These are phyloP conservation scores for Nitzschia palea DNA, from an alignment of 108 stramenopile species.

Conservation along the genomic window DNA sequence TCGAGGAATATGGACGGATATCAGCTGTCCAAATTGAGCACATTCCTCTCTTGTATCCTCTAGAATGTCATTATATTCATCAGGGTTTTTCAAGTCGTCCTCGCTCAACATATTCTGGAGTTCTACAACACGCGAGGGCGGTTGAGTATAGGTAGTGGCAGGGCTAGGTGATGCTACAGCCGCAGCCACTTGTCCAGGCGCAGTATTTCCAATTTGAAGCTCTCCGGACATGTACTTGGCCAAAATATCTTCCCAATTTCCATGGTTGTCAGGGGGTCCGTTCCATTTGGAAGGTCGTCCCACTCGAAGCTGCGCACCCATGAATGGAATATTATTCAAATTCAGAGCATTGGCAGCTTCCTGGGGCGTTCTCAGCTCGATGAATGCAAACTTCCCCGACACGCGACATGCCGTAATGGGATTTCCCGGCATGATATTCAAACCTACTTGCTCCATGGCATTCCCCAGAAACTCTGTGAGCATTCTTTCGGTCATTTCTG, in stretches of 20 bases:
- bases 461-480: constrained; percentile 83
- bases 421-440: constrained; percentile 79
- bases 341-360: constrained; percentile 91
- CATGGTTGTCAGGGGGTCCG: constrained; percentile 82
- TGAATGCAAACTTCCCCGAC: constrained; percentile 92
- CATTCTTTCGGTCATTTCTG: constrained; percentile 91
- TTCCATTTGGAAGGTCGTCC: constrained; percentile 91
- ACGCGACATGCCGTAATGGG: constrained; percentile 86
- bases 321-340: constrained; percentile 92
- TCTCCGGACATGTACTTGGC: constrained; percentile 91
- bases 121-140: constrained; percentile 75
- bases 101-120: constrained; percentile 89
- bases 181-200: constrained; percentile 30
- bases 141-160: constrained; percentile 9
- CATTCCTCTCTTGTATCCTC: constrained; percentile 95
- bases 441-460: constrained; percentile 85
- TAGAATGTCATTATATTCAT: constrained; percentile 86
- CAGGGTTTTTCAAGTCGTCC: constrained; percentile 79
- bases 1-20: constrained; percentile 78
- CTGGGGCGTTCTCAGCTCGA: constrained; percentile 79
- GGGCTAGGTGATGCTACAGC: constrained; percentile 23
- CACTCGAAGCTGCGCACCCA: constrained; percentile 84
- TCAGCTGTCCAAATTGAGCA: constrained; percentile 82
- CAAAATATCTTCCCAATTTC: constrained; percentile 94
- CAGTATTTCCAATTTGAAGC: constrained; percentile 44